Evolutionary conservation across 179 eudicot species (phyloP).

Genomic region (Sideroxylon spinosum): DNA sequence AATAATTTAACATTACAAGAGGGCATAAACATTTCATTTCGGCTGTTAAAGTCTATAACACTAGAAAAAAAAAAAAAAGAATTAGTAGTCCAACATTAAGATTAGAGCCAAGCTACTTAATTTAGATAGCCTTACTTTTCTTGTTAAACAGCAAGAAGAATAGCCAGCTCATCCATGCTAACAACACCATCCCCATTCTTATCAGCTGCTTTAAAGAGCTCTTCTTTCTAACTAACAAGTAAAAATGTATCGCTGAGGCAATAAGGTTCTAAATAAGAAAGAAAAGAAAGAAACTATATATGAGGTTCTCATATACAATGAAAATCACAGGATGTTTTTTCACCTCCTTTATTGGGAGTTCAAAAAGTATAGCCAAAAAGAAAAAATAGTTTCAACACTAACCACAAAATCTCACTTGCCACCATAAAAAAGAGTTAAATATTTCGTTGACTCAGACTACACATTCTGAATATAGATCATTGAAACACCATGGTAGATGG

Average conservation of each 20-base stretch:
- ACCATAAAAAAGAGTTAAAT: too few species aligned
- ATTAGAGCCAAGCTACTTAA: background rate
- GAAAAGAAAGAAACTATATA: too few species aligned
- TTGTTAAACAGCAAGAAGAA: conserved; percentile 70
- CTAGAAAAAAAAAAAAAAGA: conserved; percentile 9
- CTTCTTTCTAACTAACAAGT: conserved; percentile 62
- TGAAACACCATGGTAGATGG: too few species aligned
- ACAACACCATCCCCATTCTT: conserved; percentile 77
- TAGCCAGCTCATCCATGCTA: conserved; percentile 88
- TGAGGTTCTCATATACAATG: background rate
- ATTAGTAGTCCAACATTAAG: conserved; percentile 7
- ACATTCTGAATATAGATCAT: too few species aligned
- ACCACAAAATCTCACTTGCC: background rate
- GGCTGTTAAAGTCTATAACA: background rate
- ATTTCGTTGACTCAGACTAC: too few species aligned
- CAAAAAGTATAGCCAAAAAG: background rate
- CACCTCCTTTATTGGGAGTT: too few species aligned
- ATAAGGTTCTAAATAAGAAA: background rate
- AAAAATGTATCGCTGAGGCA: conserved; percentile 9
- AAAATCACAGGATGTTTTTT: background rate
- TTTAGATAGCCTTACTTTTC: conserved; percentile 55
- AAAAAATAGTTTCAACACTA: background rate
- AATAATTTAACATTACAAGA: conserved; percentile 7
- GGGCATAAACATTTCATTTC: background rate
- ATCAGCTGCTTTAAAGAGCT: conserved; percentile 85